Evolutionary conservation across 148 eudicot genomes (phyloP).

Genomic region (Cornus florida): DNA sequence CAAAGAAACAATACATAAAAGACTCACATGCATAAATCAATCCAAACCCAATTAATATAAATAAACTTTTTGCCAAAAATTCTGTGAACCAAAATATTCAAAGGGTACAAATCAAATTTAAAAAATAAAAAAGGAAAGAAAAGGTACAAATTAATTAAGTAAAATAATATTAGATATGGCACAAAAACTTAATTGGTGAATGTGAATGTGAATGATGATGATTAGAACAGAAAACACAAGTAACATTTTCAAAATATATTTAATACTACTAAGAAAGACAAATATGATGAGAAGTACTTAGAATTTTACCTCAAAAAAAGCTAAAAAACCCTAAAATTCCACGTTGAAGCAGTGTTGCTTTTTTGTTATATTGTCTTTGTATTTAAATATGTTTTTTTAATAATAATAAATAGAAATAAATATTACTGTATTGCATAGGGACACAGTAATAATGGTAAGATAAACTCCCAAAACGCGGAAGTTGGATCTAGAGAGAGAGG

Average conservation of each 20-base stretch:
- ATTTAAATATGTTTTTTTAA: background rate
- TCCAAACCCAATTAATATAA: conserved; percentile 7
- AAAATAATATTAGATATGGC: background rate
- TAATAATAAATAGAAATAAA: background rate
- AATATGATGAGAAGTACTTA: background rate
- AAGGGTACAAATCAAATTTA: background rate
- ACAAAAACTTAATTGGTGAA: background rate
- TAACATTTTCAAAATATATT: background rate
- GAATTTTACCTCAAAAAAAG: conserved; percentile 22
- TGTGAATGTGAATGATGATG: background rate
- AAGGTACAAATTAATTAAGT: background rate
- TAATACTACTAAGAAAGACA: background rate
- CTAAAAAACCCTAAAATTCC: conserved; percentile 7
- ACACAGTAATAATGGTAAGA: background rate
- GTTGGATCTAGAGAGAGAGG: conserved; percentile 20
- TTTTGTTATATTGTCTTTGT: background rate
- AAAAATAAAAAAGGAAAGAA: background rate
- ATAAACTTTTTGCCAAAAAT: background rate
- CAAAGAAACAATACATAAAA: background rate
- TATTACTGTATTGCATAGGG: background rate
- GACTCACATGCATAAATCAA: background rate
- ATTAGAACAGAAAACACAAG: background rate
- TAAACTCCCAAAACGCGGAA: conserved; percentile 18
- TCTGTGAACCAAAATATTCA: background rate
- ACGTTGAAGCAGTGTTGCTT: conserved; percentile 5